Evolutionary conservation across 1,284 basidiomycete species (phyloP).

Genomic region (Boletus nobilissimus): DNA sequence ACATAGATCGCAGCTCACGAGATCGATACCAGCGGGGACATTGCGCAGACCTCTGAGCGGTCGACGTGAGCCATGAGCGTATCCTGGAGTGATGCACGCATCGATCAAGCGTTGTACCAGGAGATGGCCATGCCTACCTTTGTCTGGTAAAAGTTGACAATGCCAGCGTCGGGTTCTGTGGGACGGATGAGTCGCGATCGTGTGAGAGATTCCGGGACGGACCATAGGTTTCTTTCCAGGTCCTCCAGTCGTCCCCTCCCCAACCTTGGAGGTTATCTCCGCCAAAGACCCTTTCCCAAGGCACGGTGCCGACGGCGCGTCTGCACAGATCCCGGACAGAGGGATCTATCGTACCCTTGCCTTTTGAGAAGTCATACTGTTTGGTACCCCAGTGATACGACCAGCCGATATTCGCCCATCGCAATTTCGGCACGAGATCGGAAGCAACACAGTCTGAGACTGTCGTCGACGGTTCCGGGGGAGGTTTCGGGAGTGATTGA

Average conservation of each 20-base stretch:
- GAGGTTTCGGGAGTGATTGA: constrained; percentile 62
- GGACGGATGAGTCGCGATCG: background rate
- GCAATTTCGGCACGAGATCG: constrained; percentile 73
- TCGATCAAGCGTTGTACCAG: background rate
- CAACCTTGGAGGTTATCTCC: constrained; percentile 53
- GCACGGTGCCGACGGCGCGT: constrained; percentile 65
- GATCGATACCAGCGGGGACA: constrained; percentile 88
- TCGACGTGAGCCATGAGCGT: constrained; percentile 95
- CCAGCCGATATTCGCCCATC: constrained; percentile 95
- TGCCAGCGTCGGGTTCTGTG: constrained; percentile 89
- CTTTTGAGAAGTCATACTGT: constrained; percentile 85
- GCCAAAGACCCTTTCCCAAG: constrained; percentile 76
- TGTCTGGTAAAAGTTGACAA: constrained; percentile 91
- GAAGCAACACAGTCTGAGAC: constrained; percentile 57
- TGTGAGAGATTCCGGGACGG: constrained; percentile 8
- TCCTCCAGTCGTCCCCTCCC: constrained; percentile 70
- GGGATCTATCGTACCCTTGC: constrained; percentile 68
- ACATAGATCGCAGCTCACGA: constrained; percentile 66
- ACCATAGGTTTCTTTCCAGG: constrained; percentile 84
- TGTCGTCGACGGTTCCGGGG: constrained; percentile 66
- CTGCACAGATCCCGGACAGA: constrained; percentile 69
- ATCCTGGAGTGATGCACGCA: constrained; percentile 58
- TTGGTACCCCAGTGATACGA: constrained; percentile 94
- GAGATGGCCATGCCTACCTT: constrained; percentile 54
- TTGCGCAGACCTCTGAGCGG: constrained; percentile 87